Base-by-base conservation (phyloP, 2,329 filamentous ascomycete species). In the Colletotrichum tofieldiae region DNA sequence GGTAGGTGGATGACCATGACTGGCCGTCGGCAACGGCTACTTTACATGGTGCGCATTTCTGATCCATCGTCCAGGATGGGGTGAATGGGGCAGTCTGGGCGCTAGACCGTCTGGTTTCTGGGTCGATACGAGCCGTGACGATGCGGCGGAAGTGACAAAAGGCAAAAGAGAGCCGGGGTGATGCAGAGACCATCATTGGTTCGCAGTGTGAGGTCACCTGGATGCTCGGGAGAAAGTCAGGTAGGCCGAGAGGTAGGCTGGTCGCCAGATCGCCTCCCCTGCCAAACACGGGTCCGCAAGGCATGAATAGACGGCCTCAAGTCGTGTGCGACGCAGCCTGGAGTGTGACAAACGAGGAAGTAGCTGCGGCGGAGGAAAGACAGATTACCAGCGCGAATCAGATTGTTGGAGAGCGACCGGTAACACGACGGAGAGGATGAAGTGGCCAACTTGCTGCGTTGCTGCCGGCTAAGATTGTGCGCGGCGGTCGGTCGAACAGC, bases 231-330 rank as follows among this genome's bases (percentile, higher is more conserved):
- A 51, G 29, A 12, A 16, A 51, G n/a, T 35, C 65, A 62, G 65
- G 68, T 52, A 58, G 35, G 68, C 26, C 58, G 58, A 47, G 26
- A 72, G 39, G 43, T 60, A 45, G 51, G 58, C 29, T 18, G 41
- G 43, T 39, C 32, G 58, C 45, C 26, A 45, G 39, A 52, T 32
- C 56, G 43, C 54, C 37, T 71, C 26, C 54, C 18, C 43, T 56
- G 20, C 35, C 35, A 51, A 39, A n/a, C 20, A n/a, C 29, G 35
- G 51, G 51, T 35, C 20, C 20, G 32, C 23, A 20, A 60, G 70
- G 66, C 67, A 71, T 54, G 70, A 60, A 72, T 72, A 65, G 35
- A 65, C 66, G 70, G 35, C 54, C 52, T 59, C 51, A 52, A 29
- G 20, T 37, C 37, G 45, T 5, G 41, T 45, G 32, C 29, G 18